Percentiles rank a stretch among this genome's conserved stretches.
Conservation (phyloP, 257 asterid species). For the Eustoma russellianum region DNA sequence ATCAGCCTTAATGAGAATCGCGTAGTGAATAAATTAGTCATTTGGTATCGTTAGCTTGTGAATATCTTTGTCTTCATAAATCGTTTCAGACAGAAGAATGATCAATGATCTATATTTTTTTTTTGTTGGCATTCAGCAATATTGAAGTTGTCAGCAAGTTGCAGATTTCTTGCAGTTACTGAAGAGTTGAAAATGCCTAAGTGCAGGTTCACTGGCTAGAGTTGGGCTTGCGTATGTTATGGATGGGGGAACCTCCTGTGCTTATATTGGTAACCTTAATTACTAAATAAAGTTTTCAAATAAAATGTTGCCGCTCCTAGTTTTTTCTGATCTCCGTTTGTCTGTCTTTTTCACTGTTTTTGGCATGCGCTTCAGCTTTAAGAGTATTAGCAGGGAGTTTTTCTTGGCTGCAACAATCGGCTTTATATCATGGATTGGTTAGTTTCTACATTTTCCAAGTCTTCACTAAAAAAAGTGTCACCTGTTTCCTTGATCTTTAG, state of each 20-base stretch:
- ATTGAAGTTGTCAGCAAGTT: too few relatives aligned
- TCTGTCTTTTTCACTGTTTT: background rate
- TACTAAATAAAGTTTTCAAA: background rate
- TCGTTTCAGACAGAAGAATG: too few relatives aligned
- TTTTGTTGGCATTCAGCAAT: too few relatives aligned
- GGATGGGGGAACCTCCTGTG: slow-evolving; percentile 98
- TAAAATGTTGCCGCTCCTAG: too few relatives aligned
- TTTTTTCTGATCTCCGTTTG: too few relatives aligned
- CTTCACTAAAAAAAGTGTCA: slow-evolving; percentile 1
- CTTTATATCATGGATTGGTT: slow-evolving; percentile 68
- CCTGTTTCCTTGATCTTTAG: background rate
- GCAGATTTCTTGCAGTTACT: background rate
- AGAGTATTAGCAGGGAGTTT: slow-evolving; percentile 60
- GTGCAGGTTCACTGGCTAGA: slow-evolving; percentile 86
- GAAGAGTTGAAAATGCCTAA: slow-evolving; percentile 3
- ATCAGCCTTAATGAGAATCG: too few relatives aligned
- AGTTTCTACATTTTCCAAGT: slow-evolving; percentile 7
- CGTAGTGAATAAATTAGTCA: too few relatives aligned
- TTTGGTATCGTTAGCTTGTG: too few relatives aligned
- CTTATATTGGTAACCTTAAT: slow-evolving; percentile 55
- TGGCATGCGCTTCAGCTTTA: slow-evolving; percentile 37
- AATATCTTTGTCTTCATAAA: too few relatives aligned
- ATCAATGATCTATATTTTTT: too few relatives aligned
- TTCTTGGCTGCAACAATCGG: slow-evolving; percentile 62
- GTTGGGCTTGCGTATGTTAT: slow-evolving; percentile 70